Evolutionary conservation across 2,329 filamentous ascomycete species (phyloP).

Genomic region (Cladophialophora yegresii): DNA sequence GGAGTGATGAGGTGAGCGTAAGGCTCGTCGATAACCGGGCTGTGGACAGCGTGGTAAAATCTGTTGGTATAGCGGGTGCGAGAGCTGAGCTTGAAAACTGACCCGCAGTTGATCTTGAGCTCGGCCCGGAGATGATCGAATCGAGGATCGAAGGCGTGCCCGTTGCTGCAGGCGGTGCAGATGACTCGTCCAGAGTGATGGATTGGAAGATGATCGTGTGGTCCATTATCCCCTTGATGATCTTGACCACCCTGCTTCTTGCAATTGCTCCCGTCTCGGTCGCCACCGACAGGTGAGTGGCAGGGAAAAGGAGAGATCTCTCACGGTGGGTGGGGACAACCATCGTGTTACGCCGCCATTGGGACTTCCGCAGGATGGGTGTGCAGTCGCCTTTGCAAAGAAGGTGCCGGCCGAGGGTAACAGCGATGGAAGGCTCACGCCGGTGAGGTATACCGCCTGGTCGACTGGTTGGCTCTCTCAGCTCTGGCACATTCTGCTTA

Average conservation of each 20-base stretch:
- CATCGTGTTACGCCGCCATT: neutral
- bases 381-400: neutral
- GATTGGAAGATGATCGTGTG: neutral
- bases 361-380: neutral
- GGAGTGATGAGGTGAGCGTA: neutral
- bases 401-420: neutral
- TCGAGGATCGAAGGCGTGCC: neutral
- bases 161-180: neutral
- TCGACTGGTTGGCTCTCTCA: neutral
- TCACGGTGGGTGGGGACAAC: neutral
- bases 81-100: neutral
- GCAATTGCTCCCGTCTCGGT: neutral
- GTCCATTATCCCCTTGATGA: neutral
- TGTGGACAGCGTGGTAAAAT: neutral
- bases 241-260: neutral
- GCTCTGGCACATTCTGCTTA: neutral
- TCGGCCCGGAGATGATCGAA: neutral
- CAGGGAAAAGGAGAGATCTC: neutral
- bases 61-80: neutral
- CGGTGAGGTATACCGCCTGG: neutral
- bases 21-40: neutral
- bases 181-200: neutral
- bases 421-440: neutral
- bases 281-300: neutral
- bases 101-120: neutral